Evolutionary conservation across 2,329 filamentous ascomycete genomes (phyloP).

Genomic region (Neophaeococcomyces aloes): DNA sequence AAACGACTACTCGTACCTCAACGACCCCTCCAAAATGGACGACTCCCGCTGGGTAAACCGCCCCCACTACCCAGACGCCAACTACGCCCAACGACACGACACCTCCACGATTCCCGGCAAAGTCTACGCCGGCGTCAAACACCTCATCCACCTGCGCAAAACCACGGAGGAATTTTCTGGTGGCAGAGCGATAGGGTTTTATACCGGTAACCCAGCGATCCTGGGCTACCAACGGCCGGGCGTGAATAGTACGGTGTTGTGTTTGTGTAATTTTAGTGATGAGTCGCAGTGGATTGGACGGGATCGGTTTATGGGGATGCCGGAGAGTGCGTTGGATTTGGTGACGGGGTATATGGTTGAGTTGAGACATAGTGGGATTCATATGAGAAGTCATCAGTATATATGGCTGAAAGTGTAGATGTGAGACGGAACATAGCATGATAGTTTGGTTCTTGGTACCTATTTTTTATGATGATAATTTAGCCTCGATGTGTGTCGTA

Average conservation of each 20-base stretch:
- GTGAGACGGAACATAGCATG: no score
- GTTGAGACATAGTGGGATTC: slow-evolving; percentile 16
- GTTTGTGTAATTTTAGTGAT: slow-evolving; percentile 20
- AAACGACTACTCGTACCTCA: slow-evolving; percentile 20
- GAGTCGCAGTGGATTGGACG: slow-evolving; percentile 17
- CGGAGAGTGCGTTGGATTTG: slow-evolving; percentile 14
- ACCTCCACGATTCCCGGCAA: slow-evolving; percentile 13
- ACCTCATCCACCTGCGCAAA: slow-evolving; percentile 17
- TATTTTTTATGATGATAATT: no score
- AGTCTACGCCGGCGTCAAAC: slow-evolving; percentile 17
- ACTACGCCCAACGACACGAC: slow-evolving; percentile 17
- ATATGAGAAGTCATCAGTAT: slow-evolving; percentile 18
- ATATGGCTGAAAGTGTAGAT: slow-evolving; percentile 12
- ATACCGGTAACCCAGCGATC: slow-evolving; percentile 16
- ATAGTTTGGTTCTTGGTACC: no score
- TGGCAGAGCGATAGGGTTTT: slow-evolving; percentile 17
- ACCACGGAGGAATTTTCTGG: slow-evolving; percentile 17
- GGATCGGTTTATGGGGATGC: slow-evolving; percentile 19
- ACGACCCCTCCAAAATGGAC: slow-evolving; percentile 19
- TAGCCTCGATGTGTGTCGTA: no score
- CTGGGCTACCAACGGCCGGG: slow-evolving; percentile 20
- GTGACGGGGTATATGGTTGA: slow-evolving; percentile 15
- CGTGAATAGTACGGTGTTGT: slow-evolving; percentile 12
- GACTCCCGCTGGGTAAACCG: slow-evolving; percentile 20
- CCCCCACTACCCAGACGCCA: slow-evolving; percentile 15